Conservation (phyloP, 2,329 filamentous ascomycete genomes). For the Fusarium sp. region DNA sequence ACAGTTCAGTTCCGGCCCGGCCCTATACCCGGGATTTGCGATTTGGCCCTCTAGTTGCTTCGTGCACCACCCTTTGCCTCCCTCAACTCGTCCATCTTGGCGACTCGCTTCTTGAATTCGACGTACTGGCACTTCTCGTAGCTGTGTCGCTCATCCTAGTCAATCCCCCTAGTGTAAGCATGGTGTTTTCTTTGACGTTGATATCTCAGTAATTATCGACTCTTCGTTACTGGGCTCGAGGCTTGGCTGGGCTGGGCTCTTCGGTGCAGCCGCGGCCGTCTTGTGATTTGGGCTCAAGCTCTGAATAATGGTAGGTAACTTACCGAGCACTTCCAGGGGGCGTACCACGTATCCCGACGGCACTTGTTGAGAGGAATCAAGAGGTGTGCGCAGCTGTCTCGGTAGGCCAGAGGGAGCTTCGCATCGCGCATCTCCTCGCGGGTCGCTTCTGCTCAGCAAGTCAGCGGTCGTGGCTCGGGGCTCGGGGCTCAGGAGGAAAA, state of each 20-base stretch:
- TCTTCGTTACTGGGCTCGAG: slow-evolving; percentile 6
- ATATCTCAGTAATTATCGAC: slow-evolving; percentile 31
- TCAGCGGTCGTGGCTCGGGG: slow-evolving; percentile 40
- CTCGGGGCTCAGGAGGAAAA: slow-evolving; percentile 28
- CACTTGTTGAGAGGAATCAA: slow-evolving; percentile 96
- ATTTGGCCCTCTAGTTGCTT: slow-evolving; percentile 76
- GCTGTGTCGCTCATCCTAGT: slow-evolving; percentile 91
- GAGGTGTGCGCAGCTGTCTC: slow-evolving; percentile 95
- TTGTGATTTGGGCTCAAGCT: slow-evolving; percentile 14
- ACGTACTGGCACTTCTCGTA: slow-evolving; percentile 99
- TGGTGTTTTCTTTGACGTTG: slow-evolving; percentile 21
- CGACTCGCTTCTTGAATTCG: slow-evolving; percentile 98
- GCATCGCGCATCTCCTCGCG: slow-evolving; percentile 95
- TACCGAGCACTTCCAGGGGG: slow-evolving; percentile 99
- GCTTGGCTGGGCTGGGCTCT: slow-evolving; percentile 16
- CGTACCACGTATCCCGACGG: slow-evolving; percentile 90
- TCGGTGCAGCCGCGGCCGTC: slow-evolving; percentile 19
- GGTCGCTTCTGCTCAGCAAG: slow-evolving; percentile 72
- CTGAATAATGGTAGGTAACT: slow-evolving; percentile 52
- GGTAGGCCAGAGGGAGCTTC: slow-evolving; percentile 87
- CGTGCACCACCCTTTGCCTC: slow-evolving; percentile 85
- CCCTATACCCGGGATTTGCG: slow-evolving; percentile 25
- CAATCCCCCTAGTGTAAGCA: slow-evolving; percentile 42
- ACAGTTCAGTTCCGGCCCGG: slow-evolving; percentile 49
- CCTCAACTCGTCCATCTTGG: slow-evolving; percentile 97